These are phyloP conservation scores for Torulaspora maleeae DNA, from an alignment of 805 yeast genomes.

Conservation along the genomic window DNA sequence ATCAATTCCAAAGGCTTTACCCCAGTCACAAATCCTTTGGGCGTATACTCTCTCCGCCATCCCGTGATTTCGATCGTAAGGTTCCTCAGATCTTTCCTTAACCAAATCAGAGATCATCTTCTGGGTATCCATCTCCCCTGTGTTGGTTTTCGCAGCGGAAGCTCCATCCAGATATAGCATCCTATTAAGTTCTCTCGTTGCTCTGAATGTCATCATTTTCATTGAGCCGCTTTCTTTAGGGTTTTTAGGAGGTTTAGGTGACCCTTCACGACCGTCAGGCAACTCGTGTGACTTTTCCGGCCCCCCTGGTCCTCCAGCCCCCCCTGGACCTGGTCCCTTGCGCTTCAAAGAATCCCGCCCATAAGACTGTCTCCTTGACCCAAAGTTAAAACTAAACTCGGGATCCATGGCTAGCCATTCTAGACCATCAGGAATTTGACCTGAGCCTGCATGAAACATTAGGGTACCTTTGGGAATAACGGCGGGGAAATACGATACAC, in stretches of 20 bases:
- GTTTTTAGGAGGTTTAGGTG: background rate
- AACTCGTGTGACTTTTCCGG: background rate
- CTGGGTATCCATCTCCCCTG: conserved; percentile 63
- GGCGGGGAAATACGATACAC: conserved; percentile 57
- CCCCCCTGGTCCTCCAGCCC: conserved; percentile 12
- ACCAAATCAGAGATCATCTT: conserved; percentile 37
- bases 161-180: conserved; percentile 60
- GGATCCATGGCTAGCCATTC: conserved; percentile 67
- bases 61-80: conserved; percentile 25
- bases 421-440: conserved; percentile 41
- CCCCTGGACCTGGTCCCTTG: no score
- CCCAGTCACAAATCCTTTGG: conserved; percentile 51
- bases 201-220: conserved; percentile 44
- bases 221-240: conserved; percentile 8
- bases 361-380: conserved; percentile 23
- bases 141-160: conserved; percentile 53
- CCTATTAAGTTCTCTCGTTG: conserved; percentile 44
- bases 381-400: conserved; percentile 54
- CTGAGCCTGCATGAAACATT: conserved; percentile 51
- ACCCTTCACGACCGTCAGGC: background rate
- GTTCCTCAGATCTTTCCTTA: conserved; percentile 8
- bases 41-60: conserved; percentile 46
- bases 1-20: conserved; percentile 48
- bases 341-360: conserved; percentile 11
- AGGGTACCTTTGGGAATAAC: conserved; percentile 55